Evolutionary conservation across 495 filamentous ascomycete genomes (phyloP), one percentile per base, ranked within the genome.

Genomic region (Aspergillus homomorphus): DNA sequence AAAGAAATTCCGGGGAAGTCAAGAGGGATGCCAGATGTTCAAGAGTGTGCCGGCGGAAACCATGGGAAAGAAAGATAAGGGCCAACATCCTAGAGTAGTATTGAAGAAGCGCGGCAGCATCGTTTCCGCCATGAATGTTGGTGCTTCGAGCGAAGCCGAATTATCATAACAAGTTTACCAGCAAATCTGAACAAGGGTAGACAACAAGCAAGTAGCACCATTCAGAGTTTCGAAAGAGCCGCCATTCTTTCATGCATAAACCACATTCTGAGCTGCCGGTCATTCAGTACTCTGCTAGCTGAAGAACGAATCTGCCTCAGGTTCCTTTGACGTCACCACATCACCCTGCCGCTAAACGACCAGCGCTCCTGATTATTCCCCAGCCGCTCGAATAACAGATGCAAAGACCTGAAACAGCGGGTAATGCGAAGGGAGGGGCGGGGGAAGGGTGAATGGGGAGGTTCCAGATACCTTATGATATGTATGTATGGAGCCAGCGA

Each of bases 241-340:
- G 9, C 38, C 22, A 41, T 19, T 20, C 21, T 22, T 45, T 41
- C 15, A 42, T 30, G 24, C 49, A 52, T 52, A 24, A n/a, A 38
- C 33, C 33, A 38, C 33, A 2, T 7, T 2, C 15, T 38, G 33
- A 38, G 33, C 33, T 38, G 33, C 33, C 33, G n/a, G 20, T 48
- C 18, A 52, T 33, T 33, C 9, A 30, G 12, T 23, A 33, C 14
- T 52, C 24, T 30, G 24, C 49, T 24, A 28, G n/a, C n/a, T 21
- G 16, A 14, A 38, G 6, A 38, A 38, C 12, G 33, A 50, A 30
- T n/a, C 26, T 21, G 15, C 15, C 45, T 50, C 41, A 22, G 23
- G 44, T 57, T 51, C 45, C 55, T 57, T 51, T 57, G 55, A 57
- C 55, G 55, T 57, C 55, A 57, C 38, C 22, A 18, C 19, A 15